These are phyloP conservation scores for Blastomyces silverae DNA, from an alignment of 2,329 filamentous ascomycete species.

Conservation along the genomic window DNA sequence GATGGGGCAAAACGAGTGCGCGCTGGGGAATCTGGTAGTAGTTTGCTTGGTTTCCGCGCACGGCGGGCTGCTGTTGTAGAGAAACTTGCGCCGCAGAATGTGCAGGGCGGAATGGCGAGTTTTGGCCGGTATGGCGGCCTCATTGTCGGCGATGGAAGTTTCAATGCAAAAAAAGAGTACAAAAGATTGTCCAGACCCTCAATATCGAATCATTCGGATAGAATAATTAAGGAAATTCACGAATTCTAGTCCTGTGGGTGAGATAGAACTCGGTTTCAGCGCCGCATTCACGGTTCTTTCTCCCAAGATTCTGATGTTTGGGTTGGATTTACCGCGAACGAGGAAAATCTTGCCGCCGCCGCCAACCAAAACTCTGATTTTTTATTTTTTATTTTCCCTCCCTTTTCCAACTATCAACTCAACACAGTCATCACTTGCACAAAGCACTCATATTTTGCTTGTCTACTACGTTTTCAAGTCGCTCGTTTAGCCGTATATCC, in stretches of 20 bases:
- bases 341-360: constrained; percentile 13
- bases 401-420: constrained; percentile 1
- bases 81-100: constrained; percentile 32
- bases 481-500: constrained; percentile 6
- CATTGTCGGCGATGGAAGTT: constrained; percentile 23
- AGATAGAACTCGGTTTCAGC: background rate
- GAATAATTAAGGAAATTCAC: background rate
- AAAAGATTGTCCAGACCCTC: background rate
- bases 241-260: background rate
- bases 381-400: background rate
- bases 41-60: constrained; percentile 30
- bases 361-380: constrained; percentile 9
- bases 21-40: constrained; percentile 50
- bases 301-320: background rate
- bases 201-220: constrained; percentile 8
- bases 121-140: constrained; percentile 25
- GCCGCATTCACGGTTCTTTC: background rate
- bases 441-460: background rate
- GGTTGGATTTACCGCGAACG: background rate
- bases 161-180: background rate
- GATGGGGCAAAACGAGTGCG: constrained; percentile 91
- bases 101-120: constrained; percentile 30
- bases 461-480: constrained; percentile 8
- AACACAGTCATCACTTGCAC: background rate
- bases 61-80: constrained; percentile 26